phyloP scores from a whole-genome alignment of 768 basidiomycete genomes.

The Russula compacta region DNA sequence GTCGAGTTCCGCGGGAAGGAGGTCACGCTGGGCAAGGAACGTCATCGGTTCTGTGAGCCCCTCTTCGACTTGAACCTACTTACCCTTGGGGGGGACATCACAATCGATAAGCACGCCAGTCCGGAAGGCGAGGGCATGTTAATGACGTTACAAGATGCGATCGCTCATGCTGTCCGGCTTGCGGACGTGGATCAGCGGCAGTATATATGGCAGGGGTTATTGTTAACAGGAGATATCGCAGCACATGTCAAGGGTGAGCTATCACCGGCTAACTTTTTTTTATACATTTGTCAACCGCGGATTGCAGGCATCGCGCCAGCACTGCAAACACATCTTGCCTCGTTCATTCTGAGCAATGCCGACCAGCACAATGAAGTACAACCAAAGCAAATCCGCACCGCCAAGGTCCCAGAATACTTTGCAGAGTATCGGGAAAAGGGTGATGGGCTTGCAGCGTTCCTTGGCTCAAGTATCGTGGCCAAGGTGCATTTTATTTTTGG shows the following conservation, averaged over 20 bases:
- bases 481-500: conserved; percentile 41
- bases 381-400: conserved; percentile 49
- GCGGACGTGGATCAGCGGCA: conserved; percentile 58
- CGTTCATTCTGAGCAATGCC: conserved; percentile 49
- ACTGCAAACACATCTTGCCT: conserved; percentile 58
- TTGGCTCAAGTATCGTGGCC: conserved; percentile 77
- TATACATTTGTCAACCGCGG: not conserved
- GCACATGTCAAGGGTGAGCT: conserved; percentile 58
- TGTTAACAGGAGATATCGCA: conserved; percentile 74
- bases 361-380: conserved; percentile 67
- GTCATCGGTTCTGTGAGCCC: conserved; percentile 87
- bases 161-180: conserved; percentile 51
- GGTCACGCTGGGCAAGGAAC: conserved; percentile 74
- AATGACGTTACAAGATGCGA: conserved; percentile 55
- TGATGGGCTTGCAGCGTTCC: conserved; percentile 70
- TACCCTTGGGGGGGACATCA: conserved; percentile 19
- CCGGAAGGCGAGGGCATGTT: conserved; percentile 21
- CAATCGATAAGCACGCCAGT: conserved; percentile 15
- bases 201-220: conserved; percentile 67
- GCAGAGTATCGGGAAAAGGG: conserved; percentile 83
- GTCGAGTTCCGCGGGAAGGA: conserved; percentile 62
- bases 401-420: conserved; percentile 81
- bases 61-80: conserved; percentile 68
- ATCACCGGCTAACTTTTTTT: not conserved
- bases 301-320: conserved; percentile 35